Percentiles rank a stretch among this genome's conserved stretches.
phyloP scores from a whole-genome alignment of 2,329 filamentous ascomycete species.

The Nothophoma quercina region DNA sequence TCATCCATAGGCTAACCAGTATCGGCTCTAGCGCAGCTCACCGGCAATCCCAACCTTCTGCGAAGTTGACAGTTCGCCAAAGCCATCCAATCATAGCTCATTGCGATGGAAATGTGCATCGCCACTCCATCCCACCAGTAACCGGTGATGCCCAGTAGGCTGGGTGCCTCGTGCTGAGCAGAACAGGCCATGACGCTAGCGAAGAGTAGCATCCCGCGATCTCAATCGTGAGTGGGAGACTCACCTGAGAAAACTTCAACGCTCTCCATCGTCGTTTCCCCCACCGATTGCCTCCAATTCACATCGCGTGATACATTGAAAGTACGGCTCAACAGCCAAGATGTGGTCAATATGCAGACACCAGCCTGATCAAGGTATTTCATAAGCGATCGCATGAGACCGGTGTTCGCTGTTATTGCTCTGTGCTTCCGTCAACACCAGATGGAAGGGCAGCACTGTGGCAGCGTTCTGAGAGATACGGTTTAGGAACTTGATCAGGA shows the following conservation, averaged over 20 bases:
- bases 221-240: not conserved
- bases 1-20: not conserved
- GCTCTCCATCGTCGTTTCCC: not conserved
- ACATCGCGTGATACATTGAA: not conserved
- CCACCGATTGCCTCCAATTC: not conserved
- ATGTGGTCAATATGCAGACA: slow-evolving; percentile 45
- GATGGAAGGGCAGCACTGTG: not conserved
- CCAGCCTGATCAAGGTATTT: slow-evolving; percentile 46
- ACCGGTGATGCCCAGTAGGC: not conserved
- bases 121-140: slow-evolving; percentile 8
- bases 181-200: slow-evolving; percentile 23
- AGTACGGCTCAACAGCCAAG: slow-evolving; percentile 37
- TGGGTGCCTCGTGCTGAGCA: slow-evolving; percentile 3
- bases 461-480: slow-evolving; percentile 60
- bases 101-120: not conserved
- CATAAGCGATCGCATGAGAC: slow-evolving; percentile 45
- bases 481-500: slow-evolving; percentile 63
- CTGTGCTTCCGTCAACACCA: not conserved
- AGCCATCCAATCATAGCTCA: slow-evolving; percentile 4
- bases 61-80: not conserved
- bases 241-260: not conserved
- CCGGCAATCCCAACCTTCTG: not conserved
- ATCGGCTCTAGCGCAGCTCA: not conserved
- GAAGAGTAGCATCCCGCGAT: slow-evolving; percentile 22
- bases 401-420: slow-evolving; percentile 36